Evolutionary conservation across 2,329 filamentous ascomycete species (phyloP), one percentile per base, ranked within the genome.

Genomic region (Calonectria hongkongensis): DNA sequence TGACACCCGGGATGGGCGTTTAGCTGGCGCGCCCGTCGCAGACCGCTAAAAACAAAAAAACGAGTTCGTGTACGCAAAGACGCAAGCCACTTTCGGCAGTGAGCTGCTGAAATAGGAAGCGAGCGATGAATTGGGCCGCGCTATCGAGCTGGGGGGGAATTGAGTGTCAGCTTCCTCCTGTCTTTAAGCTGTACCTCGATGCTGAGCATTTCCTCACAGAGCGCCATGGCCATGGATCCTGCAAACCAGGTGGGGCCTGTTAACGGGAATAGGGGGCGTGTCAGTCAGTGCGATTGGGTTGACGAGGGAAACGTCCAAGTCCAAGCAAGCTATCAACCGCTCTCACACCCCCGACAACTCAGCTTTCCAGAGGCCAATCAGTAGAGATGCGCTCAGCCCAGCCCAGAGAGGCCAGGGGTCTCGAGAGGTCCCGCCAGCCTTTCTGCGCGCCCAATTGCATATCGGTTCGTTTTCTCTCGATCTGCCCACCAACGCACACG

Each of bases 141-240:
- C 51, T 56, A 56, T 39, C n/a, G n/a, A 30, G 21, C 21, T 21
- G 28, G 50, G 9, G 8, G 25, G 50, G 50, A 12, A 56, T 21
- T 1, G 16, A 8, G 16, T 33, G 16, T 54, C 50, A n/a, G 16
- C 47, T 27, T 3, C 4, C 18, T 30, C 30, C 30, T 39, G 12
- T 16, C n/a, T n/a, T 18, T 39, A 4, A 18, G 30, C 15, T 15
- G 51, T 18, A 39, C 25, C 25, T 39, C 10, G 58, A 65, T 27
- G 1, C n/a, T 48, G 36, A 12, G 43, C 27, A 39, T 30, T 28
- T 51, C 39, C 16, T 47, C 43, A 4, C 9, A 45, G 39, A 15
- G 43, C 58, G 68, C 60, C 62, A 41, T 70, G 60, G 68, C 68
- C 68, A 70, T 70, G 68, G 68, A 65, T 70, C 68, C 60, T 70